Base-by-base conservation (phyloP, 495 filamentous ascomycete species). In the Hypoxylon perforatum region DNA sequence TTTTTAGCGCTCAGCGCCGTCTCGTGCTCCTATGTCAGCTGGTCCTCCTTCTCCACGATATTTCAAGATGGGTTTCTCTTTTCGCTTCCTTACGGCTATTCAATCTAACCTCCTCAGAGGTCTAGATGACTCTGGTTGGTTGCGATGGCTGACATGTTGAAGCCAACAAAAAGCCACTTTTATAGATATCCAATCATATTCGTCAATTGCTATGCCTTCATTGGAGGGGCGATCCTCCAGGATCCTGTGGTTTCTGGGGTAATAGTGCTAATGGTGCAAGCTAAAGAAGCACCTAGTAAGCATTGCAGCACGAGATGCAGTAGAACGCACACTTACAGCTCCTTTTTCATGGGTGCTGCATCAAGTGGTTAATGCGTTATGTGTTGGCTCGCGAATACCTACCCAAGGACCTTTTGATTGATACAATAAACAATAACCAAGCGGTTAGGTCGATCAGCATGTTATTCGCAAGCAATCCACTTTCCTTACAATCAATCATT, bases 161-260 rank as follows among this genome's bases (percentile, higher is more conserved):
- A 54, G 33, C 55, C 44, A 54, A 49, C 33, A 22, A 15, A 17
- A 39, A 61, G 55, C 47, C 44, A n/a, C 46, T 52, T 57, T 61
- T 44, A 39, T 17, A n/a, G 9, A 21, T 49, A 30, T 33, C 65
- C 65, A 68, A 68, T 68, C 48, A 63, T 0, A 35, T 42, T 21
- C 9, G 4, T 55, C 51, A 59, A 50, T 41, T n/a, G 39, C 44
- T 45, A 4, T 42, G 57, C 42, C 58, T 28, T 21, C 14, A n/a
- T 19, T 39, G 41, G 11, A 18, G 47, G 42, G 28, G 23, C 17
- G 18, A 35, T 25, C 48, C 46, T 30, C 12, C 17, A 49, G 12
- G 12, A 33, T 53, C 33, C 39, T 14, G 33, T 28, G 44, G 51
- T 61, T 63, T 59, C 66, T 61, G 66, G 66, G 66, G 66, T 64